Evolutionary conservation across 257 asterid species (phyloP).

Genomic region (Capsicum rhomboideum): DNA sequence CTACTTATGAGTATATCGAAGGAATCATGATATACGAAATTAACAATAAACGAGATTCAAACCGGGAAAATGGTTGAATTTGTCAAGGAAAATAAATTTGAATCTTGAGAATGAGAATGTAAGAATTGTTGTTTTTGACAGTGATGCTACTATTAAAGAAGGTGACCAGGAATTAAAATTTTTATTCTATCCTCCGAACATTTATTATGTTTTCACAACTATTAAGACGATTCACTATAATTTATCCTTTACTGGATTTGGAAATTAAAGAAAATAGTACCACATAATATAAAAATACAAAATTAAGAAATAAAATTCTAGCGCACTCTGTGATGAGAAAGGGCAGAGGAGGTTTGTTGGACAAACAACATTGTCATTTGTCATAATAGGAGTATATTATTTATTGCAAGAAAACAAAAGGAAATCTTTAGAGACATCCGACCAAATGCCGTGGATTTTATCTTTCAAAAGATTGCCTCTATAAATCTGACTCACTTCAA

Average conservation of each 20-base stretch:
- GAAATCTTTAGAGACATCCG: conserved; percentile 12
- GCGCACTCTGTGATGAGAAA: neutral
- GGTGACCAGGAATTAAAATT: neutral
- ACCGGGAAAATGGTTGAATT: neutral
- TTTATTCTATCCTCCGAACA: too few relatives aligned
- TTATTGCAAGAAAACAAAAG: neutral
- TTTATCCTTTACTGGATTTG: neutral
- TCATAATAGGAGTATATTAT: neutral
- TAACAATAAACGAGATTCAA: neutral
- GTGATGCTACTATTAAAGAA: neutral
- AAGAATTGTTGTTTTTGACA: neutral
- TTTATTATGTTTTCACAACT: too few relatives aligned
- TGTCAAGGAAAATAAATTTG: too few relatives aligned
- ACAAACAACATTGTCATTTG: neutral
- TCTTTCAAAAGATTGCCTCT: conserved; percentile 35
- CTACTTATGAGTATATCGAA: neutral
- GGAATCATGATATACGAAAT: neutral
- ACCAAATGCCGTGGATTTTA: conserved; percentile 33
- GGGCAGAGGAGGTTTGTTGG: neutral
- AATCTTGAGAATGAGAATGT: too few relatives aligned
- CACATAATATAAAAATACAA: neutral
- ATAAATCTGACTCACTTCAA: conserved; percentile 24
- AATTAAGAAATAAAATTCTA: neutral
- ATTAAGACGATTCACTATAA: too few relatives aligned
- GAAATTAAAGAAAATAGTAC: neutral